Base-by-base conservation (phyloP, 2,329 filamentous ascomycete genomes). In the Mycosphaerella arachidis region DNA sequence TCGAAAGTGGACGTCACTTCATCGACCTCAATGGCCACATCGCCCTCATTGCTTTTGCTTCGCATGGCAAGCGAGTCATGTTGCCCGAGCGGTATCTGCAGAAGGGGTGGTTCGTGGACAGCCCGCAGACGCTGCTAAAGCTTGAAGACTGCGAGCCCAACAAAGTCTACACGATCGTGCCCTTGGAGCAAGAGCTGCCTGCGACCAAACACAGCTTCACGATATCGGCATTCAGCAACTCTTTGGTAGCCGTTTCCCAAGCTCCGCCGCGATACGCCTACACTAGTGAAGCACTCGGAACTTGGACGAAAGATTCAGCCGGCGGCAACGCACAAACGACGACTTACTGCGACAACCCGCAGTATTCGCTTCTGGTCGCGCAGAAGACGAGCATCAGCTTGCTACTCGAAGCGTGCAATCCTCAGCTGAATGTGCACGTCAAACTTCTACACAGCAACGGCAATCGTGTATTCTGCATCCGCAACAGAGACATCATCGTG, bases 41-140 rank as follows among this genome's bases (percentile, higher is more conserved):
- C 76, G 91, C 90, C 67, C 82, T 99, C 29, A 91, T 91, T 60
- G 81, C 94, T 0, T 97, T 93, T 72, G 82, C 88, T 18, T 84
- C 85, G 31, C 72, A 81, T 43, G 92, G 93, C 2, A 80, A 85
- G 37, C 83, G 86, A 53, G 86, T 97, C 0, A 87, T 91, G 65
- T 79, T 94, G 13, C 86, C 85, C 56, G 90, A 93, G 58, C 85
- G 85, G 6, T 84, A 86, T 27, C 73, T 90, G 0, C 86, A 90
- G 67, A 86, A 88, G 37, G 89, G 89, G 0, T 90, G 91, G n/a
- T 96, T 91, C 63, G 91, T 97, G 35, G 93, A 97, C 74, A 95
- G 92, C 2, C 92, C 92, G 1, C 95, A 97, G 73, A 96, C 90
- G 0, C 84, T 99, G 7, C 85, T 95, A 48, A 87, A 89, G 59